Conservation (phyloP, 2,329 filamentous ascomycete species). For the Scedosporium boydii region DNA sequence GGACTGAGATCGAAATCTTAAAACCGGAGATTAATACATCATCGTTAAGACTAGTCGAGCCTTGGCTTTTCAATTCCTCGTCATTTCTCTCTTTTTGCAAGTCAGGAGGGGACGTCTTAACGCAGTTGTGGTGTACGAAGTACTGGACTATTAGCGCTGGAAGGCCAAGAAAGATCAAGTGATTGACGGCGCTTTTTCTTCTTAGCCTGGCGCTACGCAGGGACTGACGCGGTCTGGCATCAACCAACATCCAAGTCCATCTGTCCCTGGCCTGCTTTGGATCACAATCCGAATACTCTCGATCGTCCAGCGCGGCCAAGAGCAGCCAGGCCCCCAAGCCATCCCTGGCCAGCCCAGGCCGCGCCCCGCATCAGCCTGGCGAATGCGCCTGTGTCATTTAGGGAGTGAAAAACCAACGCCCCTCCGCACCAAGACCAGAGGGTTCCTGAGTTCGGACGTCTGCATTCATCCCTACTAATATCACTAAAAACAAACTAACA, state of each 20-base stretch:
- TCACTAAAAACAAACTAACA: not conserved
- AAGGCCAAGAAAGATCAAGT: not conserved
- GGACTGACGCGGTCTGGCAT: not conserved
- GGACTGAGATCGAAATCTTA: not conserved
- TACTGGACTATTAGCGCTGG: too few species aligned
- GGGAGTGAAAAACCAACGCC: not conserved
- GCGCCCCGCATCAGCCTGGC: not conserved
- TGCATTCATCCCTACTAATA: not conserved
- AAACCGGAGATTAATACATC: not conserved
- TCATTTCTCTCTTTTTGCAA: not conserved
- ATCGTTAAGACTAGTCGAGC: too few species aligned
- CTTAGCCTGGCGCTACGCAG: not conserved
- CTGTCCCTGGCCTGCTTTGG: not conserved
- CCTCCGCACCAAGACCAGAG: not conserved
- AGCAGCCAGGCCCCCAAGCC: too few species aligned
- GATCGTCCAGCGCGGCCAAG: too few species aligned
- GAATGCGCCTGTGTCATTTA: not conserved
- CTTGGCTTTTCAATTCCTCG: too few species aligned
- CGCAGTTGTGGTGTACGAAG: too few species aligned
- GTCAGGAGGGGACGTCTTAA: not conserved
- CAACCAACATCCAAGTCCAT: not conserved
- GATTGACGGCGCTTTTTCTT: not conserved
- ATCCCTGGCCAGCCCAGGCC: not conserved
- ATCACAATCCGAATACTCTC: too few species aligned
- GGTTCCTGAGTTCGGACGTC: not conserved